phyloP scores from a whole-genome alignment of 106 monocot species.

The Dioscorea dumetorum region DNA sequence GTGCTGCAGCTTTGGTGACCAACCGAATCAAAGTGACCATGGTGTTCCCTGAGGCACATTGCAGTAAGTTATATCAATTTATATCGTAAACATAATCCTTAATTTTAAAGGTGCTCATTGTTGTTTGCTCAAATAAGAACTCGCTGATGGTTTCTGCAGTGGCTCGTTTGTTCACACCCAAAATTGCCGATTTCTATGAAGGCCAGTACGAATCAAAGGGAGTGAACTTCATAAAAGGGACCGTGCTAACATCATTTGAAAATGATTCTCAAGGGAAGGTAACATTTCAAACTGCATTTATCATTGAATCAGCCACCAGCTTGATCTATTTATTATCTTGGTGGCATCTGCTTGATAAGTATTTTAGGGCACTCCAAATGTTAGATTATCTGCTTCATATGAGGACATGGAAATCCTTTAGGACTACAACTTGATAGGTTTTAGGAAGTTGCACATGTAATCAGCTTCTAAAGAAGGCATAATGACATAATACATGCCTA shows the following conservation, averaged over 20 bases:
- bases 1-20: slow-evolving; percentile 84
- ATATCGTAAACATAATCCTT: background rate
- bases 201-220: slow-evolving; percentile 76
- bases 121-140: background rate
- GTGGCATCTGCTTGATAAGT: no score
- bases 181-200: slow-evolving; percentile 94
- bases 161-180: slow-evolving; percentile 86
- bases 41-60: slow-evolving; percentile 94
- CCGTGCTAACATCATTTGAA: slow-evolving; percentile 83
- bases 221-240: slow-evolving; percentile 92
- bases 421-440: no score
- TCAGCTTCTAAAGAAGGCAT: no score
- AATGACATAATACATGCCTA: no score
- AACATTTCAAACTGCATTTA: slow-evolving; percentile 3
- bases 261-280: slow-evolving; percentile 70
- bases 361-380: no score
- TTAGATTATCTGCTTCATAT: no score
- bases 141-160: slow-evolving; percentile 34
- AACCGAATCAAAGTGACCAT: slow-evolving; percentile 87
- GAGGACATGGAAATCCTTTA: no score
- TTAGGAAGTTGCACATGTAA: no score
- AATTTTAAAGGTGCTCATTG: background rate
- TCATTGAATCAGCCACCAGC: background rate
- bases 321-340: background rate
- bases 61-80: slow-evolving; percentile 47